These are phyloP conservation scores for Colletotrichum sp. DNA, from an alignment of 2,329 filamentous ascomycete species.

Conservation along the genomic window DNA sequence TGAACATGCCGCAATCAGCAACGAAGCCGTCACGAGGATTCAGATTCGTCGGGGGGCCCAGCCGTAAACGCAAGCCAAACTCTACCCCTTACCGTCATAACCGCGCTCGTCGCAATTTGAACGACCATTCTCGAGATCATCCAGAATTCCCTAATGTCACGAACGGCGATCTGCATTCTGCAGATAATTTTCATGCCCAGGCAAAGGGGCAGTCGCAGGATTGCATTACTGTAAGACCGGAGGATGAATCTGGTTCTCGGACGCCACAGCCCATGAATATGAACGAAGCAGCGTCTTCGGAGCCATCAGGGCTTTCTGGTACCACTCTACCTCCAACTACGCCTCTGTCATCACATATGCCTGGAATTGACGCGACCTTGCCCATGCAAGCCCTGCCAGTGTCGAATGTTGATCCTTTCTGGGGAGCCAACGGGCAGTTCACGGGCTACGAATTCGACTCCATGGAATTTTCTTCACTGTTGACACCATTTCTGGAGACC, in stretches of 20 bases:
- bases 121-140: neutral
- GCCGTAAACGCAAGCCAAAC: constrained; percentile 23
- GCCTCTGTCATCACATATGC: neutral
- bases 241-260: neutral
- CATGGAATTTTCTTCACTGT: neutral
- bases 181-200: neutral
- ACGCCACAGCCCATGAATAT: neutral
- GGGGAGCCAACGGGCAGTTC: neutral
- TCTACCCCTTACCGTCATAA: neutral
- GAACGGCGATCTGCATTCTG: neutral
- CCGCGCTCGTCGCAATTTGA: neutral
- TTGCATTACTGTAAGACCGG: neutral
- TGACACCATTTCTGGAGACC: neutral
- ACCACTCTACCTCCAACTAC: neutral
- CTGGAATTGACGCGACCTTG: neutral
- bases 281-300: neutral
- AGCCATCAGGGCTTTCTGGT: neutral
- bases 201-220: neutral
- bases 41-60: constrained; percentile 27
- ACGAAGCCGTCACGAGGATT: constrained; percentile 23
- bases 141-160: neutral
- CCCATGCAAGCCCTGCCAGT: neutral
- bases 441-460: neutral
- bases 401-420: neutral
- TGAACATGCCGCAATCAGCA: neutral